Evolutionary conservation across 2,329 filamentous ascomycete species (phyloP).

Genomic region (Pezicula carpinea): DNA sequence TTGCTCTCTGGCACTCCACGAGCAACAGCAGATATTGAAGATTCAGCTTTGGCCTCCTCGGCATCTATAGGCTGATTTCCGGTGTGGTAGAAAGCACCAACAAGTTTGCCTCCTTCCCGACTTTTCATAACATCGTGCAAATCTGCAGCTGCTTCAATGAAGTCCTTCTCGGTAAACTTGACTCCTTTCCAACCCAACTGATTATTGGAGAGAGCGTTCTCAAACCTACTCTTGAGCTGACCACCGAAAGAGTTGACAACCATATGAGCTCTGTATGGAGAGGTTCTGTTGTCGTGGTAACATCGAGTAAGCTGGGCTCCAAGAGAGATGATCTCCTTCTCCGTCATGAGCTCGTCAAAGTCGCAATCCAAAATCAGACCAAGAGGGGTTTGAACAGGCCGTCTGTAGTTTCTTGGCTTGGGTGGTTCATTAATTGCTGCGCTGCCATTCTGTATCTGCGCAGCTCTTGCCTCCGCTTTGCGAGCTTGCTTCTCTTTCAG

Average conservation of each 20-base stretch:
- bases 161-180: constrained; percentile 68
- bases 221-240: constrained; percentile 71
- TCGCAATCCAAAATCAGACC: constrained; percentile 85
- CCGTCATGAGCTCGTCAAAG: constrained; percentile 85
- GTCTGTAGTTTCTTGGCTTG: constrained; percentile 9
- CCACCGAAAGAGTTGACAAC: constrained; percentile 76
- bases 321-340: constrained; percentile 80
- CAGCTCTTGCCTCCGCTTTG: constrained; percentile 40
- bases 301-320: constrained; percentile 78
- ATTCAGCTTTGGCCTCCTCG: no score
- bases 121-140: constrained; percentile 65
- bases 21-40: no score
- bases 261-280: constrained; percentile 65
- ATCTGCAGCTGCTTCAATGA: constrained; percentile 60
- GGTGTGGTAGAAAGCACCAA: constrained; percentile 35
- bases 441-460: constrained; percentile 36
- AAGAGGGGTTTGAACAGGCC: constrained; percentile 60
- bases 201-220: constrained; percentile 65
- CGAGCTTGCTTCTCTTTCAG: constrained; percentile 45
- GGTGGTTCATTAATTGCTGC: constrained; percentile 18
- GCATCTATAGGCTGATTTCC: background rate
- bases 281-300: constrained; percentile 81
- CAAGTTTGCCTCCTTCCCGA: constrained; percentile 49
- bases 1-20: background rate
- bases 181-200: constrained; percentile 79